Evolutionary conservation across 108 stramenopile species (phyloP), one percentile per base, ranked within the genome.

Genomic region (Aurantiochytrium sp.): DNA sequence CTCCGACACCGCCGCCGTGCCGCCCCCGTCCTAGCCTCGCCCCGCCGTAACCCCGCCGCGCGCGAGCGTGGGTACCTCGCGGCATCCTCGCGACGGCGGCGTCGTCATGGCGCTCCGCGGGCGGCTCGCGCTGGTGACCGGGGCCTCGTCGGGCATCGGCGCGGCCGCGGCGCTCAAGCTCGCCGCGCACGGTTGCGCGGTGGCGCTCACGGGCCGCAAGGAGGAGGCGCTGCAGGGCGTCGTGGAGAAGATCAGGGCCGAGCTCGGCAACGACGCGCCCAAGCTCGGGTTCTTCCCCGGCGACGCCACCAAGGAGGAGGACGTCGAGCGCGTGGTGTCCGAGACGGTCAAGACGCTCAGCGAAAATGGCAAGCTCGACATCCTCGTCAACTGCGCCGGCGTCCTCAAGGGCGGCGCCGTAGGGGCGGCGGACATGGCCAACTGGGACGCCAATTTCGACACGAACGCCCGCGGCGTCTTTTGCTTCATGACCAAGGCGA

Each of bases 331-430:
- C 12, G 12, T 81, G 12, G 42, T 48, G 2, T 1, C 6, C 6
- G 42, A 81, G 12, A 12, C 73, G 12, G 73, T 81, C 15, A 48
- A 41, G 19, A 2, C 17, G n/a, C n/a, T 81, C 8, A 27, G 73
- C 6, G 73, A 81, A 48, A 48, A 41, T 24, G 68, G 68, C 39
- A 81, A 24, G 73, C 73, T 81, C 27, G 73, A 81, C 32, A 48
- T 81, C 27, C 73, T 81, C 12, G 73, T 81, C 42, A 81, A 81
- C 24, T 81, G 73, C 73, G 73, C 73, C 42, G 73, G 73, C 73
- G 45, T 81, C 27, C 45, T 81, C 27, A 81, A 81, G 45, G 73
- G 73, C 15, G 73, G 73, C 39, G 73, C 73, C 27, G 73, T 81
- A 6, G 73, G 73, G 39, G 39, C 39, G 8, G 73, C 45, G 6